Evolutionary conservation across 495 filamentous ascomycete species (phyloP), one percentile per base, ranked within the genome.

Genomic region (Penicillium desertorum): DNA sequence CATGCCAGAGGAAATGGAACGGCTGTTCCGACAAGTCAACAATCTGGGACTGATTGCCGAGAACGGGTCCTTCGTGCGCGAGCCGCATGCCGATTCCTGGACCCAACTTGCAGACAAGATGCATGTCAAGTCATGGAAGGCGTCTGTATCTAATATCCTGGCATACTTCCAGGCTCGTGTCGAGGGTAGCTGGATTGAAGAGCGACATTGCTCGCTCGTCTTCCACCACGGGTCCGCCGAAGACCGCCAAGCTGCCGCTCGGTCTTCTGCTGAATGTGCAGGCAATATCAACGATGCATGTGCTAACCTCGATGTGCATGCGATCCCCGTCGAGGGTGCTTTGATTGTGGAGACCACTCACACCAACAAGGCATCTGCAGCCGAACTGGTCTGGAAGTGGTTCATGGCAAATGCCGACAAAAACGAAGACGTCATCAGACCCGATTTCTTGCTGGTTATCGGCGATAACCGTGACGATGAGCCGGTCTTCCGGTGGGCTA

Each of bases 211-310:
- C 77, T 92, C 88, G 1, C 77, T 93, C 12, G 83, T 92, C 53
- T 94, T 96, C 79, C 88, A 94, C 70, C 92, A 94, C 68, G 88
- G 88, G 61, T 83, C 84, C 39, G 88, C 88, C 2, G 90, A 92
- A 49, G 90, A 96, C 65, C 80, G 79, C 51, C 79, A 82, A 30
- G 78, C 82, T 30, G 92, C 92, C 0, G 74, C 77, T 41, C 83
- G 91, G 6, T 88, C 91, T 64, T 92, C 91, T 3, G 87, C 84
- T 16, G 92, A 96, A 66, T 90, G 88, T 67, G 90, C 90, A 4
- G 91, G 88, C 48, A 90, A 96, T 63, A 93, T 97, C 77, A 96
- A 96, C 63, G 92, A 95, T 70, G 88, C 90, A 0, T 96, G 89
- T 65, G 83, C 88, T 63, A 85, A 80, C 51, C 89, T 93, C 69